phyloP scores from a whole-genome alignment of 495 filamentous ascomycete genomes.

The Tuber microsphaerosporum region DNA sequence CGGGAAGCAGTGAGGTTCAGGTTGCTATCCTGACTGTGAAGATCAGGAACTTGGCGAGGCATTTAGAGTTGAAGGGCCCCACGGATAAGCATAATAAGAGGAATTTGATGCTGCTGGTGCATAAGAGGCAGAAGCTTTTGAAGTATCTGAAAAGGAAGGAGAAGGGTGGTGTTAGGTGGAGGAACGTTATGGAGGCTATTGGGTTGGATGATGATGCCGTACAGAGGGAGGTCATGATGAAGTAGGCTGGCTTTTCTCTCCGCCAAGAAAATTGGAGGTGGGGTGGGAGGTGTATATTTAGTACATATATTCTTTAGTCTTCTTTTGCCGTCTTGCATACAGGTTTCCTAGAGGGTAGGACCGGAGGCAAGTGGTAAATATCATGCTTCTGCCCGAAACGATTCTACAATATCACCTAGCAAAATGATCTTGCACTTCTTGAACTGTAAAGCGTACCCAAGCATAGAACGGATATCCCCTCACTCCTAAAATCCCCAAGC shows the following conservation, averaged over 20 bases:
- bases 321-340: neutral
- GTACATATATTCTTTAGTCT: neutral
- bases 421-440: neutral
- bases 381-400: neutral
- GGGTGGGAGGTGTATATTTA: neutral
- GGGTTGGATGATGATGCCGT: constrained; percentile 65
- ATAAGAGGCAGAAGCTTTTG: constrained; percentile 81
- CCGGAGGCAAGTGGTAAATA: neutral
- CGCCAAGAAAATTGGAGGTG: neutral
- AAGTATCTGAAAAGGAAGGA: constrained; percentile 82
- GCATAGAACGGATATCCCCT: neutral
- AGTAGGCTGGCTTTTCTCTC: neutral
- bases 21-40: constrained; percentile 94
- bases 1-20: constrained; percentile 90
- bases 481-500: neutral
- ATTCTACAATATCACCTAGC: neutral
- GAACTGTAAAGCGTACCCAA: neutral
- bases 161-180: constrained; percentile 80
- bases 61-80: constrained; percentile 29
- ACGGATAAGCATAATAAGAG: constrained; percentile 90
- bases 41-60: constrained; percentile 66
- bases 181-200: constrained; percentile 68
- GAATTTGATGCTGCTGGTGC: constrained; percentile 75
- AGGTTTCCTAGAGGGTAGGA: neutral
- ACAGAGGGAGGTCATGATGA: constrained; percentile 30